phyloP scores from a whole-genome alignment of 2,329 filamentous ascomycete species.

The Aphanocladium album region DNA sequence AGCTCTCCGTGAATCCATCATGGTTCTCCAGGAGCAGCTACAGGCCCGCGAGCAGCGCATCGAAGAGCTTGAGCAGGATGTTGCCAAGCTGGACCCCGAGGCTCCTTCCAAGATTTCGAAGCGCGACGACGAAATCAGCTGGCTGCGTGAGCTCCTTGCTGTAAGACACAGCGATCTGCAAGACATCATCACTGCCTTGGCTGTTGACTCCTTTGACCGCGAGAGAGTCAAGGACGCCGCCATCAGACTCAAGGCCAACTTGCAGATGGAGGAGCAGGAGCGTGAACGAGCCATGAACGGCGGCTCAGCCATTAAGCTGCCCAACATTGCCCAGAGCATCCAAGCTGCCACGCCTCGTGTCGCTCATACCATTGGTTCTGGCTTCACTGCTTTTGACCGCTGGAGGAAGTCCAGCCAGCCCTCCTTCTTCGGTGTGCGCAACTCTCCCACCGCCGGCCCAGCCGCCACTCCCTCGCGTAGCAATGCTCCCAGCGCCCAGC shows the following conservation, averaged over 20 bases:
- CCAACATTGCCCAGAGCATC: conserved; percentile 72
- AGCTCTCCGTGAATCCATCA: conserved; percentile 89
- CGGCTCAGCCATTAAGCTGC: conserved; percentile 61
- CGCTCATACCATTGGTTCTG: conserved; percentile 70
- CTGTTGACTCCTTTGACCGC: conserved; percentile 68
- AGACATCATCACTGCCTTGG: conserved; percentile 80
- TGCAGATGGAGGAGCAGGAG: conserved; percentile 98
- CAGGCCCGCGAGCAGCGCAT: conserved; percentile 89
- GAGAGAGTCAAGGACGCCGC: conserved; percentile 81
- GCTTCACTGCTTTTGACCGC: conserved; percentile 91
- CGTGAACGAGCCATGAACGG: conserved; percentile 77
- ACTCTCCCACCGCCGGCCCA: conserved; percentile 36
- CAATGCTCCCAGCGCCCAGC: conserved; percentile 45
- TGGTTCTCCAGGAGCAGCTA: conserved; percentile 93
- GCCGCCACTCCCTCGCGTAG: conserved; percentile 58
- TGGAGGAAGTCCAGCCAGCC: conserved; percentile 71
- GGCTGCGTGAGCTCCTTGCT: conserved; percentile 88
- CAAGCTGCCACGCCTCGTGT: conserved; percentile 77
- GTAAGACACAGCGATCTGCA: conserved; percentile 88
- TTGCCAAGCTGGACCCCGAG: conserved; percentile 67
- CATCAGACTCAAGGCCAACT: conserved; percentile 86
- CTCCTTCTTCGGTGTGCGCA: conserved; percentile 41
- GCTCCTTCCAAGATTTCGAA: conserved; percentile 80
- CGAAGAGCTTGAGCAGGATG: conserved; percentile 73
- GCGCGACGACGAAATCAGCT: conserved; percentile 87